These are phyloP conservation scores for Mollisiaceae sp. DNA, from an alignment of 2,329 filamentous ascomycete species.

Conservation along the genomic window DNA sequence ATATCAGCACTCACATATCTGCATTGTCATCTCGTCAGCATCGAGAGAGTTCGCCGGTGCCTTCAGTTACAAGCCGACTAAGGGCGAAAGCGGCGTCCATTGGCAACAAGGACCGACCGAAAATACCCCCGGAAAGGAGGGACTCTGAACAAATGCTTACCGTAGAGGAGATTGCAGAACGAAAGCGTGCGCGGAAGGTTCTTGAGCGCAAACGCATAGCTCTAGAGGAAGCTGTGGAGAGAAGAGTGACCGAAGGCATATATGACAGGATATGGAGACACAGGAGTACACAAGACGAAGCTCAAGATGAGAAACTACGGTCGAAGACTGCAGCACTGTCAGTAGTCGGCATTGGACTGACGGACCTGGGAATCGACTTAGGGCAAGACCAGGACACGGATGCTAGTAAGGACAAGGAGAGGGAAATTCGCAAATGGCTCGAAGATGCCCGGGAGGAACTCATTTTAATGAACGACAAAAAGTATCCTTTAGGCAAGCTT, in stretches of 20 bases:
- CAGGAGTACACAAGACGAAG: constrained; percentile 89
- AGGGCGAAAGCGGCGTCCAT: constrained; percentile 61
- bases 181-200: constrained; percentile 76
- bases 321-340: constrained; percentile 91
- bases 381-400: constrained; percentile 62
- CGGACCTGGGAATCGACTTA: constrained; percentile 81
- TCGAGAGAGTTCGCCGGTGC: constrained; percentile 65
- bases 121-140: constrained; percentile 44
- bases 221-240: constrained; percentile 90
- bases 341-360: constrained; percentile 88
- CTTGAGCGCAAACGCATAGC: constrained; percentile 78
- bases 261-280: constrained; percentile 93
- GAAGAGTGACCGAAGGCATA: constrained; percentile 80
- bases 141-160: constrained; percentile 81
- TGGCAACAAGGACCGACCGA: constrained; percentile 56
- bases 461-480: constrained; percentile 81
- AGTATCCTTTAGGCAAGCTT: constrained; percentile 89
- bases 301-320: constrained; percentile 89
- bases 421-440: constrained; percentile 75
- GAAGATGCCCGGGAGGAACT: constrained; percentile 74
- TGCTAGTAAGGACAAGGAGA: constrained; percentile 61
- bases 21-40: constrained; percentile 76
- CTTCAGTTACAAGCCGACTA: constrained; percentile 59
- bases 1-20: constrained; percentile 87
- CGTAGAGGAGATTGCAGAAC: constrained; percentile 78